Percentiles rank a stretch among this genome's conserved stretches.
Evolutionary conservation across 208 protist species (phyloP).

Genomic region (Leishmania mexicana): DNA sequence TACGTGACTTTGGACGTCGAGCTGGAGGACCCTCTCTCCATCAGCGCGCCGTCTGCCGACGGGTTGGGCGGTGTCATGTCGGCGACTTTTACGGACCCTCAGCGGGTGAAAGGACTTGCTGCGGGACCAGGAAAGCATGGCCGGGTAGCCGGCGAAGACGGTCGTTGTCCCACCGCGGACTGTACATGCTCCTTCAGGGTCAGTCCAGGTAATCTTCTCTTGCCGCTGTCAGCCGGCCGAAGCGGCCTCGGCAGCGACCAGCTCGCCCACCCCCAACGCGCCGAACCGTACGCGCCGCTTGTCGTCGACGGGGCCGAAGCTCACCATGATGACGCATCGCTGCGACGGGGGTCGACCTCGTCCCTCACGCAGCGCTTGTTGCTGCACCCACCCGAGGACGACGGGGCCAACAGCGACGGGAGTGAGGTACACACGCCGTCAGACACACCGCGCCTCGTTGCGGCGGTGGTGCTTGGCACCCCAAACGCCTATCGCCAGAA

Average conservation of each 20-base stretch:
- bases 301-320: not conserved
- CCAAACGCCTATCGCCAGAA: conserved; percentile 20
- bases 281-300: not conserved
- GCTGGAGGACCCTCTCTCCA: conserved; percentile 39
- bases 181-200: conserved; percentile 20
- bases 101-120: not conserved
- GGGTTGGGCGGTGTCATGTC: not conserved
- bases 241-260: not conserved
- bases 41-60: not conserved
- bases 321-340: not conserved
- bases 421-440: not conserved
- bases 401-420: not conserved
- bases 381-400: not conserved
- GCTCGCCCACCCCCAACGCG: not conserved
- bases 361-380: not conserved
- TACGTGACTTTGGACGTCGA: conserved; percentile 65
- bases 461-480: conserved; percentile 30
- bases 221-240: conserved; percentile 4
- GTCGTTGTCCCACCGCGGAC: not conserved
- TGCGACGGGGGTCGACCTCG: not conserved
- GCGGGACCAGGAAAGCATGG: not conserved
- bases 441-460: conserved; percentile 6
- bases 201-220: conserved; percentile 10
- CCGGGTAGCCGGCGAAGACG: not conserved
- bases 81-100: not conserved